Evolutionary conservation across 202 grass and related monocot genomes (phyloP), one percentile per base, ranked within the genome.

Genomic region (Panicum hallii): DNA sequence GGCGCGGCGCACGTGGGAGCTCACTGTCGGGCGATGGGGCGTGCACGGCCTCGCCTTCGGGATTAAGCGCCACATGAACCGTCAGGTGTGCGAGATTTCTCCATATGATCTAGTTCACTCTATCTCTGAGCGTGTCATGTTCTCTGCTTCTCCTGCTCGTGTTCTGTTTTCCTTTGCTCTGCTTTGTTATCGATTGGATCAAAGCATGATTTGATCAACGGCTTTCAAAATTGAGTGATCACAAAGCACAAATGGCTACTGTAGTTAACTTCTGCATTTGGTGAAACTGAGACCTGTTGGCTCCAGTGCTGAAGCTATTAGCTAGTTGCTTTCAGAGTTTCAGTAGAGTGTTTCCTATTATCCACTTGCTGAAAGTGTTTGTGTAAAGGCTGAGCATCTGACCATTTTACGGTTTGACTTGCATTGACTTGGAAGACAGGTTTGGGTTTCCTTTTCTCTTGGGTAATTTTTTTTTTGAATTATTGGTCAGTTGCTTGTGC

Each of bases 31-130:
- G 11, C 76, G 90, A 43, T 97, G 94, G 91, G 81, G 87, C 20
- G 69, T 97, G 13, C 66, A 64, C 23, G 91, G 89, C 80, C 73
- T 97, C 48, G 57, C 83, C 66, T 94, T 94, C 65, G 91, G 91
- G 70, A 90, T 97, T 87, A 97, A 75, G 54, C 78, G 79, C 76
- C 94, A 92, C 83, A 94, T 90, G 82, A 91, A 84, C 77, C 85
- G 81, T 22, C 89, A 92, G 94, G 94, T 93, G 30, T 60, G 80
- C 70, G 23, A 72, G 68, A 62, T 44, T 3, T 43, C 57, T 72
- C 58, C 11, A 1, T 40, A 38, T 53, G 1, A 52, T 71, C 26
- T 55, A 53, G 46, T 28, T 45, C 49, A 8, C 22, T 45, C 2
- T 3, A 28, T 54, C n/a, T 11, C 3, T 1, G 30, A 19, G 63